Conservation (phyloP, 140 eudicot species). For the Cichorium intybus region DNA sequence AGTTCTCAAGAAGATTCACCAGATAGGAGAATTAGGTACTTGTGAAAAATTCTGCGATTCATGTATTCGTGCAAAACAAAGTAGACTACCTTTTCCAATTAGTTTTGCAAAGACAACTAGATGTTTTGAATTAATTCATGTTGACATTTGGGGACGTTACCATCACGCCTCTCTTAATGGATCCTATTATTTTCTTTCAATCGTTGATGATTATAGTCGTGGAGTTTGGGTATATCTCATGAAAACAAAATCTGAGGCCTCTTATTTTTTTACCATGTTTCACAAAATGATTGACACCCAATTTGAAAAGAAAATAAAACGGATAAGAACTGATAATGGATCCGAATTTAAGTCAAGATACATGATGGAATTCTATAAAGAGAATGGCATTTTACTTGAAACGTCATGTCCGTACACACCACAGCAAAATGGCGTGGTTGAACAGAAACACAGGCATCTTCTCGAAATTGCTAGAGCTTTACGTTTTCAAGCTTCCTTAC, state of each 20-base stretch:
- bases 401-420: slow-evolving; percentile 13
- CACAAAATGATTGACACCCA: background rate
- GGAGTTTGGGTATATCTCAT: slow-evolving; percentile 8
- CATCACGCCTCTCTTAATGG: background rate
- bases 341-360: background rate
- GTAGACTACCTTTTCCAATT: slow-evolving; percentile 2
- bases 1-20: background rate
- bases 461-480: too few relatives aligned
- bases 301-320: background rate
- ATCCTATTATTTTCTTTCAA: slow-evolving; percentile 7
- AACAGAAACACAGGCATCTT: too few relatives aligned
- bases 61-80: background rate
- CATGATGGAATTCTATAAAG: background rate
- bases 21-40: background rate
- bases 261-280: background rate
- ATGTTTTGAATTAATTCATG: slow-evolving; percentile 14
- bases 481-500: too few relatives aligned
- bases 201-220: slow-evolving; percentile 19
- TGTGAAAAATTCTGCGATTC: background rate
- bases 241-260: background rate
- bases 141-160: slow-evolving; percentile 26
- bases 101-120: background rate
- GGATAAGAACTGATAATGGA: slow-evolving; percentile 11
- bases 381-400: background rate
- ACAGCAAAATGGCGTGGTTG: too few relatives aligned